Evolutionary conservation across 805 yeast genomes (phyloP).

Genomic region (Kazachstania bromeliacearum): DNA sequence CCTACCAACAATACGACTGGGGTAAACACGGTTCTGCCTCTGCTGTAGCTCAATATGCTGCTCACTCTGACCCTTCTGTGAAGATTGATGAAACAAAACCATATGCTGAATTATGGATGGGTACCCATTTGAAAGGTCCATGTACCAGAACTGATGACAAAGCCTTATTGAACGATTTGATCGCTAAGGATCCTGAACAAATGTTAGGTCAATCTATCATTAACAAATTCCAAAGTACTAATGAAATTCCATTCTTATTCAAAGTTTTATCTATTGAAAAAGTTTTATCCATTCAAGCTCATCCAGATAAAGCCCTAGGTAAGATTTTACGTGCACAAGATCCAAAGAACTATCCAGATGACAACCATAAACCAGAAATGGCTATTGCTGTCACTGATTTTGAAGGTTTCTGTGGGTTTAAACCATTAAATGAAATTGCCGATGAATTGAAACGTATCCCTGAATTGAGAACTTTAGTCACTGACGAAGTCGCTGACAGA

Average conservation of each 20-base stretch:
- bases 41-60: slow-evolving; percentile 83
- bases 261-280: slow-evolving; percentile 89
- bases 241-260: slow-evolving; percentile 83
- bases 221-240: slow-evolving; percentile 52
- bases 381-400: slow-evolving; percentile 93
- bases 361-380: slow-evolving; percentile 99
- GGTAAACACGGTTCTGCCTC: slow-evolving; percentile 77
- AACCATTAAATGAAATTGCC: slow-evolving; percentile 75
- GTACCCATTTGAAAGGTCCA: slow-evolving; percentile 91
- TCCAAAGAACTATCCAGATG: slow-evolving; percentile 94
- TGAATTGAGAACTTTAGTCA: slow-evolving; percentile 65
- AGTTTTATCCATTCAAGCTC: slow-evolving; percentile 94
- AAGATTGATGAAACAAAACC: slow-evolving; percentile 66
- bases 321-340: slow-evolving; percentile 66
- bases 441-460: slow-evolving; percentile 61
- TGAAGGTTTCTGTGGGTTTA: slow-evolving; percentile 97
- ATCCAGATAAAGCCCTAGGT: slow-evolving; percentile 86
- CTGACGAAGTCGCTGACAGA: slow-evolving; percentile 44
- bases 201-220: slow-evolving; percentile 53
- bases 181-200: slow-evolving; percentile 47
- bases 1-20: slow-evolving; percentile 79
- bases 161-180: slow-evolving; percentile 55
- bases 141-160: slow-evolving; percentile 50
- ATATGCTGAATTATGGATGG: slow-evolving; percentile 99
- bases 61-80: slow-evolving; percentile 53